Base-by-base conservation (phyloP, 225 moss, liverwort and hornwort species). In the Marchantia polymorpha region DNA sequence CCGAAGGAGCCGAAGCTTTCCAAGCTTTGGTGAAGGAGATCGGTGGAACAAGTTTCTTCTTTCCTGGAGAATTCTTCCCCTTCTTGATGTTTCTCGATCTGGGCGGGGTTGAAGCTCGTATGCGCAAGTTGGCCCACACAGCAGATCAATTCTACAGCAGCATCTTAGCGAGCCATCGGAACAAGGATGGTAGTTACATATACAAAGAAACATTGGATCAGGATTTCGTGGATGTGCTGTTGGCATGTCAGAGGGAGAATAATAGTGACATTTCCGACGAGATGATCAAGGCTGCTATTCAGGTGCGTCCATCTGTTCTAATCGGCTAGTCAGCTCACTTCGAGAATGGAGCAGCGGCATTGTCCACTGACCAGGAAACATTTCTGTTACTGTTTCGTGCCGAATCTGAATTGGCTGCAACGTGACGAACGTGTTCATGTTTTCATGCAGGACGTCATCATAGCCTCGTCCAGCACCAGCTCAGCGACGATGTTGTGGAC, bases 401-500 rank as follows among this genome's bases (percentile, higher is more conserved):
- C 5, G 39, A 39, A 39, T 39, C 39, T 39, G 2, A 39, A 39
- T 39, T 39, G 3, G 39, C 39, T 39, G 39, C 39, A 39, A 39
- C 39, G 39, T 39, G 2, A 39, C 5, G 5, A 39, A 39, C 39
- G 39, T 39, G 39, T 39, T 39, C 39, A 39, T 39, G 39, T 39
- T 39, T 39, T 39, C 39, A 39, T 39, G 66, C 80, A 80, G 80
- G 73, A 73, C 25, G 19, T 67, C 19, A 53, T 72, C 12, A 4
- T 61, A 25, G 80, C 54, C 11, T 52, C 71, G 10, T 59, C 52
- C 14, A 71, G 47, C 23, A 72, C 80, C 72, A 27, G 56, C 29
- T 53, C 55, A 10, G 47, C 16, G 0, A 64, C 80, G 6, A 22
- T 73, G 72, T 31, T 72, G 55, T 80, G 80, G 80, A 52, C 73